Conservation (phyloP, 495 filamentous ascomycete genomes). For the Sphaerosporella brunnea region DNA sequence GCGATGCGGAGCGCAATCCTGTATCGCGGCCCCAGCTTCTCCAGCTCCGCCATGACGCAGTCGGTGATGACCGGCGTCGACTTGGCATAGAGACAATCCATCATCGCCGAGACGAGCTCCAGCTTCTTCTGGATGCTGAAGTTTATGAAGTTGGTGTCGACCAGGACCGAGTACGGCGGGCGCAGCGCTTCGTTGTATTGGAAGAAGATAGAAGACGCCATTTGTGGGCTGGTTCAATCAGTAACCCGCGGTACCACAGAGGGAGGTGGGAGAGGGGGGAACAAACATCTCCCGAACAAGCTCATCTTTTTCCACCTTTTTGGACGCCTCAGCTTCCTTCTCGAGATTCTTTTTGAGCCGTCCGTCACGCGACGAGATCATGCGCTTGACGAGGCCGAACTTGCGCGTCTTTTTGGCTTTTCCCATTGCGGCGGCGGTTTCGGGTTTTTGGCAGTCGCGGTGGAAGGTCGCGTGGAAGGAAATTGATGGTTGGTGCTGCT, state of each 20-base stretch:
- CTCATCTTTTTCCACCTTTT: constrained; percentile 33
- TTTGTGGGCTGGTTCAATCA: constrained; percentile 38
- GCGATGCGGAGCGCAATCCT: constrained; percentile 76
- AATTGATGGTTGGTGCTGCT: too few species aligned
- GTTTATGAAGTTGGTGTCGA: constrained; percentile 87
- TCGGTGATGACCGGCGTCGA: constrained; percentile 52
- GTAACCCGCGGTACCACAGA: neutral
- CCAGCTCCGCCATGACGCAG: constrained; percentile 65
- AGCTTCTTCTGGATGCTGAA: constrained; percentile 84
- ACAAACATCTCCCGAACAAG: constrained; percentile 49
- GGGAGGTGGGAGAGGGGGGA: neutral
- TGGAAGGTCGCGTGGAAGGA: too few species aligned
- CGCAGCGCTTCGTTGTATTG: constrained; percentile 78
- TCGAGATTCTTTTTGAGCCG: constrained; percentile 38
- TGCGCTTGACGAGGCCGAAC: constrained; percentile 44
- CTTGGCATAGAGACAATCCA: constrained; percentile 59
- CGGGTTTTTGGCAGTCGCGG: neutral
- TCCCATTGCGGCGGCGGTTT: constrained; percentile 35
- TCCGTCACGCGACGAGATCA: constrained; percentile 45
- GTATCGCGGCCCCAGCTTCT: constrained; percentile 83
- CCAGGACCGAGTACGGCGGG: constrained; percentile 71
- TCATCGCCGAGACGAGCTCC: constrained; percentile 67
- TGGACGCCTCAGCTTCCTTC: constrained; percentile 38
- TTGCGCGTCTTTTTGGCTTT: constrained; percentile 47
- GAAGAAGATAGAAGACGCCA: constrained; percentile 82